Evolutionary conservation across 768 basidiomycete genomes (phyloP), one percentile per base, ranked within the genome.

Genomic region (Panaeolus papilionaceus): DNA sequence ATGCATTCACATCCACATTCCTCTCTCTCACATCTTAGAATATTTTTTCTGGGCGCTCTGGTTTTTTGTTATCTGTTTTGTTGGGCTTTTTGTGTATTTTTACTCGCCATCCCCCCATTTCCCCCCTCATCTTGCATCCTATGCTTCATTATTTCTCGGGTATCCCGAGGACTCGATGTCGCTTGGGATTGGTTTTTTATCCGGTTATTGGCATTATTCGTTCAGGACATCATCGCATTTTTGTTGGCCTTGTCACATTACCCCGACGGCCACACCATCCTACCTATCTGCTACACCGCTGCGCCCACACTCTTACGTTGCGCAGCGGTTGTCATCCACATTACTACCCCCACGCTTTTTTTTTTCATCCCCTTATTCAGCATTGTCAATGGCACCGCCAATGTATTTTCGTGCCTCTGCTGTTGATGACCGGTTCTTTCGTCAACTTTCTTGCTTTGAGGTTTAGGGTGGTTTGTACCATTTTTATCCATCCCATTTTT

Each of bases 191-290:
- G 54, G 54, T 47, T 58, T 58, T 51, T 58, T 33, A 58, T 58
- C 54, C 33, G 54, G 54, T 58, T 58, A 58, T 58, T 37, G 54
- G 54, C 54, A 33, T 37, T 49, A 49, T 58, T 58, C 54, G 54
- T 58, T 58, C 28, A 58, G 54, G 54, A 58, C 54, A 58, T 12
- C 54, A 37, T 58, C 54, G 54, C 54, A 58, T 58, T 58, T 58
- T 58, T 58, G 47, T 49, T 58, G 28, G 26, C 33, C 33, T 58
- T 58, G 26, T 14, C 33, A 37, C 11, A 14, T 23, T 16, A 58
- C 54, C 28, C 26, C 54, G 26, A 28, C 54, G 14, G 12, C 54
- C 28, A 23, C 20, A 51, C 26, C 51, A 28, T 33, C 54, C 54
- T 16, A 33, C 26, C 54, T 58, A 58, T 58, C 54, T 26, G 20